Evolutionary conservation across 1,284 basidiomycete genomes (phyloP).

Genomic region (Mycena sp.): DNA sequence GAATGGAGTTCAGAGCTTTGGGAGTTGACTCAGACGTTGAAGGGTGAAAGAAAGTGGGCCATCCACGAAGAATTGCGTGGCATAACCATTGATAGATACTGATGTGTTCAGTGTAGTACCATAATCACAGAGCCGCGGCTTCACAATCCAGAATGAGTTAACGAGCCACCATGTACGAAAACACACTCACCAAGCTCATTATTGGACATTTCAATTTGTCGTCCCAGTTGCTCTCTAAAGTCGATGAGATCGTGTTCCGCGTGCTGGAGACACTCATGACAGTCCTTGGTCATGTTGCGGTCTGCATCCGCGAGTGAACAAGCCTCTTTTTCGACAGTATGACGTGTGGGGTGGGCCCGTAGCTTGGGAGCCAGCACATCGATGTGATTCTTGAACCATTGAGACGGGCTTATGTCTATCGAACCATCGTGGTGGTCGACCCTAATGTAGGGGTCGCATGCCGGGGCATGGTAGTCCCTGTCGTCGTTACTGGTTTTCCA

Average conservation of each 20-base stretch:
- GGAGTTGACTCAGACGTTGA: too few relatives aligned
- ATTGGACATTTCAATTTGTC: neutral
- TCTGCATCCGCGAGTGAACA: neutral
- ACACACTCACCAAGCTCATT: neutral
- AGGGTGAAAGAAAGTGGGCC: too few relatives aligned
- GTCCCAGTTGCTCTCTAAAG: neutral
- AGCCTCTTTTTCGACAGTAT: neutral
- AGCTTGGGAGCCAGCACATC: neutral
- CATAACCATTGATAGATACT: too few relatives aligned
- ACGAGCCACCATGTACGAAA: too few relatives aligned
- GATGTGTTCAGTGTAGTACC: too few relatives aligned
- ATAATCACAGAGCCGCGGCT: too few relatives aligned
- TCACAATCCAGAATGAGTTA: too few relatives aligned
- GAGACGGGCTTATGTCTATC: neutral
- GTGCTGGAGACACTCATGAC: neutral
- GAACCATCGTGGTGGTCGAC: neutral
- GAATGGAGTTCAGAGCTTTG: too few relatives aligned
- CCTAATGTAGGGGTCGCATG: neutral
- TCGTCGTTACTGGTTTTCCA: neutral
- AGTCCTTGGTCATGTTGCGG: neutral
- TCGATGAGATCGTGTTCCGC: neutral
- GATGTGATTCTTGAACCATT: neutral
- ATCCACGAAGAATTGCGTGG: too few relatives aligned
- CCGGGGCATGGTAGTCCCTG: neutral
- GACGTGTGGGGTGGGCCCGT: neutral